Evolutionary conservation across 371 early-diverging fungal genomes (phyloP), one percentile per base, ranked within the genome.

Genomic region (Funneliformis caledonium): DNA sequence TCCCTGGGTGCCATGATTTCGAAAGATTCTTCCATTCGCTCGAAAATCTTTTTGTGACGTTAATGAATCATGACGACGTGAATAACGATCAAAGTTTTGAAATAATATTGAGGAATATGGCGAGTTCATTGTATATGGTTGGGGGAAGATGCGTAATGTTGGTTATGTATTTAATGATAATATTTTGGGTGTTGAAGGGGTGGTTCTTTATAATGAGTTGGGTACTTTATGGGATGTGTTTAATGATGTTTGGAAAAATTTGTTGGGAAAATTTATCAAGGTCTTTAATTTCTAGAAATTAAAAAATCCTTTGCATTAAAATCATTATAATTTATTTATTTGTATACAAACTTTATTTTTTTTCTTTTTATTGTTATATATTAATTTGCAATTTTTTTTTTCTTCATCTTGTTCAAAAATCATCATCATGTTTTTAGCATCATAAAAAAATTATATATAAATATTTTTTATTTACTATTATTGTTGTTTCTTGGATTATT

Each of bases 171-270:
- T 69, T 69, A 19, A 69, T n/a, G 14, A 69, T 69, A 45, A 43
- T 69, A 69, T 69, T 69, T 69, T 69, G 69, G 69, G 69, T 69
- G 2, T 22, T 69, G 10, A 69, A 69, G 10, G 43, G 69, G 9
- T 69, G 69, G 69, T 42, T 69, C 7, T 42, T 69, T 43, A n/a
- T 69, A 2, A 69, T 69, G 69, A 69, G 43, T 69, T 69, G 69
- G 69, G 43, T 47, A 19, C 6, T 43, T 42, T 69, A 43, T 47
- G 45, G 19, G n/a, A 45, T 45, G 5, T 69, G 37, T n/a, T 3
- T 37, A 42, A 16, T 69, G 10, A n/a, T 16, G n/a, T n/a, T 69
- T 43, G 14, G 37, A 9, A 69, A 43, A 69, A n/a, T 69, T 37
- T 69, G 69, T 69, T 69, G 69, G 69, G 45, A 69, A 42, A 69